phyloP scores from a whole-genome alignment of 2,329 filamentous ascomycete genomes.

The Colletotrichum sp. region DNA sequence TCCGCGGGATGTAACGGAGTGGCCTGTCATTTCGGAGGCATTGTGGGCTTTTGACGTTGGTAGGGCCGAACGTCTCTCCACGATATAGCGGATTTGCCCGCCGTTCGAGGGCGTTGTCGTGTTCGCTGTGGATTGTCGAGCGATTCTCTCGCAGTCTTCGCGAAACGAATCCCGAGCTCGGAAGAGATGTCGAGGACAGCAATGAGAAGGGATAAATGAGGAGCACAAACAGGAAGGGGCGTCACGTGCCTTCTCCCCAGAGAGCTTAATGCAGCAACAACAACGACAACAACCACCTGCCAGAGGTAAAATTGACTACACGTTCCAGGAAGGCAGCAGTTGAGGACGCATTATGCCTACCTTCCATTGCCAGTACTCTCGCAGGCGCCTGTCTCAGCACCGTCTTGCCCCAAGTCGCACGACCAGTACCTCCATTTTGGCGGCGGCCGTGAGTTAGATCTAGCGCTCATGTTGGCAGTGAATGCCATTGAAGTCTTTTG shows the following conservation, averaged over 20 bases:
- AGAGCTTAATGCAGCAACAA: not conserved
- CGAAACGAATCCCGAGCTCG: not conserved
- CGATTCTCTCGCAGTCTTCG: not conserved
- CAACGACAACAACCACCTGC: not conserved
- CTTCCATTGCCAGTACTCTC: not conserved
- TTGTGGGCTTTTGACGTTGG: constrained; percentile 13
- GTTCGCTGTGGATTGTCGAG: not conserved
- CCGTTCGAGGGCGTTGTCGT: not conserved
- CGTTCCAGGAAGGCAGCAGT: not conserved
- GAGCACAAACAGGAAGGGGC: not conserved
- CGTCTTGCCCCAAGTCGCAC: not conserved
- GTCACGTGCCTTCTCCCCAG: not conserved
- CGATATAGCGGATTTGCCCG: constrained; percentile 2
- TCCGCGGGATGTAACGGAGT: not conserved
- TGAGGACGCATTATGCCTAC: not conserved
- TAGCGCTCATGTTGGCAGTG: not conserved
- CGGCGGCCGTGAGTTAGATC: not conserved
- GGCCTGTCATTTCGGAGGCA: constrained; percentile 17
- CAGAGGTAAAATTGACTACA: not conserved
- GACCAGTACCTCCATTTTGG: not conserved
- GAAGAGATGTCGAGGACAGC: not conserved
- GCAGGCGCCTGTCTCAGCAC: not conserved
- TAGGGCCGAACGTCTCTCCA: constrained; percentile 20
- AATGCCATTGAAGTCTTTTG: not conserved
- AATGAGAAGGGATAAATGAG: not conserved